Evolutionary conservation across 805 yeast species (phyloP), one percentile per base, ranked within the genome.

Genomic region (Zygoascus biomembranicola): DNA sequence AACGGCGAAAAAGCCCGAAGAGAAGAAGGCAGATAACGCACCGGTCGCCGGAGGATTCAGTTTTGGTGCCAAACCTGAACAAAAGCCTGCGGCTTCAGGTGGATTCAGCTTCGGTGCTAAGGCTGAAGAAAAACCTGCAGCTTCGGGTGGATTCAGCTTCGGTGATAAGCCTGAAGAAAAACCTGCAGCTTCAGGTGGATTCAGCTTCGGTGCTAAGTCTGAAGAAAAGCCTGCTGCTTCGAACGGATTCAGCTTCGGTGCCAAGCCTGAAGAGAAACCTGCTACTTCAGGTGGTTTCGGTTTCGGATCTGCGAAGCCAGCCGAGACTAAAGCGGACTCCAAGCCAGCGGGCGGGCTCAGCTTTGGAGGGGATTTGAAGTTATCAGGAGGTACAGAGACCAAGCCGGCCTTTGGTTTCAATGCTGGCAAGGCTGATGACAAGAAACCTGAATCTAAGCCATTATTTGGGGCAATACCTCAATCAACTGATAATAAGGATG

Each of bases 401-500:
- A 53, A 43, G n/a, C 37, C 51, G 37, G 43, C 59, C 13, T 35
- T 55, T n/a, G 44, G 58, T 8, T 52, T 55, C 16, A 54, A 64
- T 10, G 50, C 42, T 32, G 5, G 5, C 4, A 23, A 49, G 41
- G 32, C 50, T 16, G 58, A 49, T 5, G 39, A 35, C 13, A 35
- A 35, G 39, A 55, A 54, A 26, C 60, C 66, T 43, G 63, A 72
- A 19, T 65, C 70, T 47, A 46, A 47, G n/a, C 41, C 54, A 1
- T 47, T 56, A 14, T 48, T 55, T 47, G 58, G 55, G 42, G 20
- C 61, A 0, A 49, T 57, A 5, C 50, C 61, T 26, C 13, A 37
- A 20, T 18, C 41, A 53, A 50, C n/a, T 53, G 56, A 37, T 57
- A 48, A 11, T 63, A 58, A 41, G 16, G 39, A 35, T 11, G 39